Conservation (phyloP, 106 monocot species). For the Dendrobium officinale region DNA sequence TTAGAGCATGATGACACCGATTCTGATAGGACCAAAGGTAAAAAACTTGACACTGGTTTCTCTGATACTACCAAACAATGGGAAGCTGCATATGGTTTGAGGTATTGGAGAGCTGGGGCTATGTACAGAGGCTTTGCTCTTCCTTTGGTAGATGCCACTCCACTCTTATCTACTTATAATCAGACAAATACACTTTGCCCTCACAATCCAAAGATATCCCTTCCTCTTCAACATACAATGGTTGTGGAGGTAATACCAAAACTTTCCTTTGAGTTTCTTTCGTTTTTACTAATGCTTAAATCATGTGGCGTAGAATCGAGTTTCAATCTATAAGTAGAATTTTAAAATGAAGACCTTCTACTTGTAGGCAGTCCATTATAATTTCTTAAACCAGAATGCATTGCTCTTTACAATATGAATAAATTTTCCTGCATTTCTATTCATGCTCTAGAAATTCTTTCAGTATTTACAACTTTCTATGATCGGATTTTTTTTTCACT, state of each 20-base stretch:
- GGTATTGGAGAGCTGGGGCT: slow-evolving; percentile 86
- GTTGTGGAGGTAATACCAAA: slow-evolving; percentile 51
- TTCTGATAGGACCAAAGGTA: slow-evolving; percentile 74
- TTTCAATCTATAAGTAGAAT: background rate
- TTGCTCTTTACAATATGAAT: too few relatives aligned
- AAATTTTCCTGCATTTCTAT: too few relatives aligned
- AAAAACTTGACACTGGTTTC: slow-evolving; percentile 83
- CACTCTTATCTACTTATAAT: slow-evolving; percentile 3
- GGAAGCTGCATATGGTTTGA: slow-evolving; percentile 70
- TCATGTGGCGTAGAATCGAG: background rate
- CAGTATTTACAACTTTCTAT: too few relatives aligned
- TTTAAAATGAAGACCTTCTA: background rate
- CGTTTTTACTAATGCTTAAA: background rate
- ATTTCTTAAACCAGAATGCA: background rate
- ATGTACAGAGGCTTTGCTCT: slow-evolving; percentile 65
- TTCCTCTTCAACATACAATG: slow-evolving; percentile 34
- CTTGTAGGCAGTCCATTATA: background rate
- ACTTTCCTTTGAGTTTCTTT: background rate
- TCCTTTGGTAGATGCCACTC: slow-evolving; percentile 29
- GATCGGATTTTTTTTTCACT: too few relatives aligned
- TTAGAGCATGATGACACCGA: slow-evolving; percentile 94
- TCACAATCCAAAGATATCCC: slow-evolving; percentile 3
- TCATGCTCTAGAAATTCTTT: too few relatives aligned
- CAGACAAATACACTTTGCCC: background rate
- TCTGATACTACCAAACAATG: slow-evolving; percentile 62